Base-by-base conservation (phyloP, 352 stramenopile species). In the Pythium utonaiense region DNA sequence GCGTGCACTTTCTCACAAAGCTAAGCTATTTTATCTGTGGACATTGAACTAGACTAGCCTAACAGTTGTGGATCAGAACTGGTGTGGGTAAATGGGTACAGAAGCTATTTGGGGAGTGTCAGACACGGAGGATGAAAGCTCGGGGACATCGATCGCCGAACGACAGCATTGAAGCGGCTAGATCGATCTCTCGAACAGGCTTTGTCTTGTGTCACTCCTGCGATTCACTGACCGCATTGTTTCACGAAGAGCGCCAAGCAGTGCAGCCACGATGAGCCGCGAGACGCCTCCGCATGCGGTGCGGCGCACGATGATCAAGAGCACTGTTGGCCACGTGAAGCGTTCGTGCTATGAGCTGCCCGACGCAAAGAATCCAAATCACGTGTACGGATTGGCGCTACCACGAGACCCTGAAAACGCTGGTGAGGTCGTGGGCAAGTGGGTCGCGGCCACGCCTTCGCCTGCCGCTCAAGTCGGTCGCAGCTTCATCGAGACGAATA, bases 221-320 rank as follows among this genome's bases (percentile, higher is more conserved):
- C 25, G 16, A 19, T 45, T 45, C 3, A 45, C 2, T 19, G 6
- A 8, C 3, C 38, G 38, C n/a, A 27, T 27, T 19, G 36, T 25
- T 9, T 27, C 38, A 45, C 38, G 28, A 33, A 33, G 28, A 33
- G 28, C 28, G 34, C 21, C 16, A 17, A 53, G 30, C 45, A 49
- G 17, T 19, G 7, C 25, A 47, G 56, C 24, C 31, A 74, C 51
- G 45, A 69, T 70, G 56, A 79, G 70, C 48, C 64, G 69, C 17
- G 69, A 77, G 40, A 54, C 76, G 40, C 63, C 65, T 19, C 74
- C 57, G 25, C 48, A 67, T 33, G 44, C 33, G 21, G 60, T 93
- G 76, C 81, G 81, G n/a, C 78, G 83, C 19, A 91, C 83, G 53
- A 91, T 93, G 78, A 73, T 93, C 73, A 91, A 93, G 71, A 80